Base-by-base conservation (phyloP, 2,329 filamentous ascomycete genomes). In the Dactylellina cionopaga region DNA sequence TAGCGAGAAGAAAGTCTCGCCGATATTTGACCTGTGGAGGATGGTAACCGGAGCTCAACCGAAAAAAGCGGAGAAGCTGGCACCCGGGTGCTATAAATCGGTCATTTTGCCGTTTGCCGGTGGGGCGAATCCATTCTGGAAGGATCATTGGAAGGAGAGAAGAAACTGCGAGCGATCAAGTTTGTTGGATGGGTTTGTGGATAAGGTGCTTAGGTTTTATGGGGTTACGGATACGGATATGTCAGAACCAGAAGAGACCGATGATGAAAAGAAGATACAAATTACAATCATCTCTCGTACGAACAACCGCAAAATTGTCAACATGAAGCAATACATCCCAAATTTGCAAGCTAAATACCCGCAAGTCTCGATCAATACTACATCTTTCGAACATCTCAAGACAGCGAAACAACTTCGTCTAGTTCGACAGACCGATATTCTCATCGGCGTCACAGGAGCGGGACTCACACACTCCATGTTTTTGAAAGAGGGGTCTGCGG, bases 91-190 rank as follows among this genome's bases (percentile, higher is more conserved):
- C 56, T 75, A 76, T 24, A 74, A 74, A 19, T 76, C 74, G 19
- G 75, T 77, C 31, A 75, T 79, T 25, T 56, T 78, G 41, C 76
- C 77, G 5, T 63, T 78, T 11, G 73, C 75, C 0, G 77, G 76
- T 5, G 77, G 75, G 1, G 74, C 56, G 33, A 76, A 75, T 35
- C 78, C 78, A 2, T 78, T 78, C 56, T 78, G 78, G 77, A 62
- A 69, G 13, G 56, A 70, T 15, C 62, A 73, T 25, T 75, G 75
- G 75, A 60, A 59, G 27, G 49, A 64, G n/a, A n/a, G n/a, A 31
- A 47, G 55, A 19, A 60, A 62, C 11, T 76, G 75, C 46, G 44
- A 65, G 13, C 29, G 39, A 15, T 59, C 58, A 1, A 64, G 44
- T 33, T 46, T 76, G 17, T 25, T 74, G 10, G 60, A 76, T 9